phyloP scores from a whole-genome alignment of 768 basidiomycete genomes.

The Pleurotus eryngii region DNA sequence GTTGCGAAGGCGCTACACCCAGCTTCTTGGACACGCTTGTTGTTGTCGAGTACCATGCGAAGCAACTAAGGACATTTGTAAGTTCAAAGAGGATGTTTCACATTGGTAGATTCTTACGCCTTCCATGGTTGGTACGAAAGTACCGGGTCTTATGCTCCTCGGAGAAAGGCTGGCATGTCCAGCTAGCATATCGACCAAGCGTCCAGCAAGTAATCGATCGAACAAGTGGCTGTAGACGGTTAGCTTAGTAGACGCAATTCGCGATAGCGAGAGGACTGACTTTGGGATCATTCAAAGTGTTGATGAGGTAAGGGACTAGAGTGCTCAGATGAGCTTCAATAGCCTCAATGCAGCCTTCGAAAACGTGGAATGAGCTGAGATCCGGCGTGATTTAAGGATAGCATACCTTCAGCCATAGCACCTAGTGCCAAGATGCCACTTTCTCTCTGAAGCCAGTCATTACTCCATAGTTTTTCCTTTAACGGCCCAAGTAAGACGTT shows the following conservation, averaged over 20 bases:
- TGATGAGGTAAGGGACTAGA: slow-evolving; percentile 89
- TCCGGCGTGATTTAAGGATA: neutral
- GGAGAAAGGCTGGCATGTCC: slow-evolving; percentile 84
- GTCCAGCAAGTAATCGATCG: slow-evolving; percentile 99
- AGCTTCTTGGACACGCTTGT: slow-evolving; percentile 98
- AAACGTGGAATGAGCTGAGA: slow-evolving; percentile 6
- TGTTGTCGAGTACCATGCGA: slow-evolving; percentile 95
- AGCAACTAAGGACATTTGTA: slow-evolving; percentile 61
- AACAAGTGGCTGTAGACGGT: slow-evolving; percentile 72
- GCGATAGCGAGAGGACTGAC: slow-evolving; percentile 36
- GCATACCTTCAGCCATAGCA: slow-evolving; percentile 95
- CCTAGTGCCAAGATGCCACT: slow-evolving; percentile 94
- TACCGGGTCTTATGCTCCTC: slow-evolving; percentile 87
- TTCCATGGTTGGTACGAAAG: slow-evolving; percentile 98
- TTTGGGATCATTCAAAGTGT: slow-evolving; percentile 88
- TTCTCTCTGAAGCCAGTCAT: slow-evolving; percentile 92
- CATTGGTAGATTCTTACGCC: slow-evolving; percentile 50
- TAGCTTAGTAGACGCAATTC: slow-evolving; percentile 11
- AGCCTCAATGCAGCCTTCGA: slow-evolving; percentile 88
- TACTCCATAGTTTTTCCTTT: slow-evolving; percentile 91
- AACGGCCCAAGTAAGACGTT: slow-evolving; percentile 85
- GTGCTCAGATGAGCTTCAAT: slow-evolving; percentile 94
- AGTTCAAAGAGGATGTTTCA: no score
- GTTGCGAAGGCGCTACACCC: slow-evolving; percentile 99
- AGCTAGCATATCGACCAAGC: slow-evolving; percentile 95